phyloP scores from a whole-genome alignment of 305 asterid genomes.

The Solanum chacoense region DNA sequence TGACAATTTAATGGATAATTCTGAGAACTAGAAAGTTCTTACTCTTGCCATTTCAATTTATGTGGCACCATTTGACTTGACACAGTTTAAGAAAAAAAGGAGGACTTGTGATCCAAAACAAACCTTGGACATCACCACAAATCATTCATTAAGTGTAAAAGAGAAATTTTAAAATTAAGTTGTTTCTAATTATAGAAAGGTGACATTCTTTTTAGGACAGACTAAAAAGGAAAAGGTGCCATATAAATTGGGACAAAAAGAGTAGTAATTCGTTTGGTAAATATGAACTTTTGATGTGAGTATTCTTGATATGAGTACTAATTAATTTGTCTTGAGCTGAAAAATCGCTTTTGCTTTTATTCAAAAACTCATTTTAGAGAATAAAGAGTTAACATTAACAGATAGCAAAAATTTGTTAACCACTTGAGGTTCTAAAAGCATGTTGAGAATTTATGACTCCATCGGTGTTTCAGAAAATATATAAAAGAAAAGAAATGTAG shows the following conservation, averaged over 20 bases:
- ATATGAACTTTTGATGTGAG: neutral
- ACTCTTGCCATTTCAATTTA: neutral
- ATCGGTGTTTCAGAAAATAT: neutral
- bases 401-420: neutral
- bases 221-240: neutral
- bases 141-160: neutral
- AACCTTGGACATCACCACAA: neutral
- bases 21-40: neutral
- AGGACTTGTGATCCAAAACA: neutral
- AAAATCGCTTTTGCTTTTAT: neutral
- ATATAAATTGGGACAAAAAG: neutral
- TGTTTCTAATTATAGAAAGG: neutral
- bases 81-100: neutral
- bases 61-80: neutral
- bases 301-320: neutral
- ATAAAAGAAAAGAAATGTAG: neutral
- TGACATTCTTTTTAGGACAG: neutral
- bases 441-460: neutral
- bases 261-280: neutral
- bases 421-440: neutral
- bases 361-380: neutral
- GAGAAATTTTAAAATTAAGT: neutral
- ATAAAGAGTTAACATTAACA: neutral
- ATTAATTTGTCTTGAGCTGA: neutral
- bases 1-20: neutral